Evolutionary conservation across 163 green algal genomes (phyloP).

Genomic region (Prototheca stagnorum): DNA sequence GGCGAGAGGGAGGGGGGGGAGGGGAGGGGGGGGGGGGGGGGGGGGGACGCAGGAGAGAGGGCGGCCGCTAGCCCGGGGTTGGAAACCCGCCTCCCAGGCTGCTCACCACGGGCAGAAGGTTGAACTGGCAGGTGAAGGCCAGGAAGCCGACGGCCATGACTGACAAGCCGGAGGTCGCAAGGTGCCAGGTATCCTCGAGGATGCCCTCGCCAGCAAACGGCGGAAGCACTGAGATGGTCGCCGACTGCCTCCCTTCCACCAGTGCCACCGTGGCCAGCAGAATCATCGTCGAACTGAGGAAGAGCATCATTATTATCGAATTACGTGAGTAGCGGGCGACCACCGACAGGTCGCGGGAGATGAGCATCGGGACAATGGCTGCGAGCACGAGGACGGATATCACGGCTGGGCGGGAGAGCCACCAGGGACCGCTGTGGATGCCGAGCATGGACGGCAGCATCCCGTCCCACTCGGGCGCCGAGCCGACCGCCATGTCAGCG

Average conservation of each 20-base stretch:
- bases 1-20: too few relatives aligned
- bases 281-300: slow-evolving; percentile 9
- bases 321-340: slow-evolving; percentile 13
- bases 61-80: too few relatives aligned
- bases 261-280: slow-evolving; percentile 8
- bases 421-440: slow-evolving; percentile 12
- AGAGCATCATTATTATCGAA: slow-evolving; percentile 12
- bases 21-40: too few relatives aligned
- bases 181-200: background rate
- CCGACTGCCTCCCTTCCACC: slow-evolving; percentile 4
- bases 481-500: slow-evolving; percentile 15
- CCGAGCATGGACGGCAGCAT: slow-evolving; percentile 14
- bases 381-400: slow-evolving; percentile 1
- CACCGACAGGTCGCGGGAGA: slow-evolving; percentile 6
- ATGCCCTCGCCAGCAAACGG: too few relatives aligned
- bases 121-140: slow-evolving; percentile 21
- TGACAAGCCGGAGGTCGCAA: background rate
- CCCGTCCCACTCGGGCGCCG: slow-evolving; percentile 4
- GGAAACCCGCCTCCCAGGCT: too few relatives aligned
- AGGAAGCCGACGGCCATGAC: slow-evolving; percentile 5
- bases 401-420: slow-evolving; percentile 2
- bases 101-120: slow-evolving; percentile 17
- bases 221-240: too few relatives aligned
- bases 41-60: too few relatives aligned
- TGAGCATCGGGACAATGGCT: slow-evolving; percentile 14